Evolutionary conservation across 805 yeast species (phyloP), one percentile per base, ranked within the genome.

Genomic region (Wickerhamiella azyma): DNA sequence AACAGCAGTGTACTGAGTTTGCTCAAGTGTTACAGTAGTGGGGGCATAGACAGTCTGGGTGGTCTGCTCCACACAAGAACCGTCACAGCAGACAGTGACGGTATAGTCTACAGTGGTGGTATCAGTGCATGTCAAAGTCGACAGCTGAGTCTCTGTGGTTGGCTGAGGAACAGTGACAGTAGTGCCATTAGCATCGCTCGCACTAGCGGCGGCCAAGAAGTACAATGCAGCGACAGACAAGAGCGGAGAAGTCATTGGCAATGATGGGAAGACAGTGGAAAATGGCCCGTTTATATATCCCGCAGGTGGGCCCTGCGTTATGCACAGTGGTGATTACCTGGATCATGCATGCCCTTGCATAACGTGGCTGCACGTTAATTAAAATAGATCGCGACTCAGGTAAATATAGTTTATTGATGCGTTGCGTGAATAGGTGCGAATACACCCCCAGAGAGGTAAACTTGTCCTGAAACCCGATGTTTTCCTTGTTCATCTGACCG

Each of bases 131-230:
- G 45, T 42, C 16, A 42, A 13, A 5, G 40, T 36, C 9, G 40
- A 26, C 32, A 33, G 14, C 40, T 42, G 36, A 9, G 45, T 42
- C 29, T 35, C 35, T 7, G 45, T 42, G 4, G 45, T 42, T 11
- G 45, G 45, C 45, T 36, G 28, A 11, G 39, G 40, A 18, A 42
- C 45, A 17, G 45, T 42, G 17, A 36, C 21, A 10, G 45, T 42
- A 17, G 39, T 19, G 21, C n/a, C n/a, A n/a, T n/a, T n/a, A 14
- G 21, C 26, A 3, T 26, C 19, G 24, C 24, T 7, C 1, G 44
- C 44, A 6, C 33, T 33, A 18, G 28, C 44, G 16, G 14, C 13
- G 3, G 44, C n/a, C 21, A 41, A 26, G 16, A 41, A 16, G 16
- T 30, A 24, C 21, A 41, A 16, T 24, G 39, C 44, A 41, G 44